Evolutionary conservation across 768 basidiomycete species (phyloP).

Genomic region (Macrolepiota fuliginosa): DNA sequence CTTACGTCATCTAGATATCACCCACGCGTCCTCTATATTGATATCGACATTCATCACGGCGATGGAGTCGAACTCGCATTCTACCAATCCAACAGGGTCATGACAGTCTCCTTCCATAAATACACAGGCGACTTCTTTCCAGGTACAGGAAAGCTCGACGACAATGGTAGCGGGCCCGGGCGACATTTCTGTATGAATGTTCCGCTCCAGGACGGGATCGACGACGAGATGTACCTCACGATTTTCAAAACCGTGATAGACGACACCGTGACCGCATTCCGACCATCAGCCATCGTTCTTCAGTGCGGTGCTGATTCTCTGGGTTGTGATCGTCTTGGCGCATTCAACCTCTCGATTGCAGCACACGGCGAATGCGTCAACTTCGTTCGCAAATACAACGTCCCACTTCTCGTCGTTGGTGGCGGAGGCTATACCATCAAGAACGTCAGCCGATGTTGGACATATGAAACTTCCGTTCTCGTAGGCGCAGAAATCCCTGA

Average conservation of each 20-base stretch:
- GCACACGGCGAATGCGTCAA: constrained; percentile 98
- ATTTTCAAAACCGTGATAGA: constrained; percentile 97
- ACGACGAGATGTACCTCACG: constrained; percentile 94
- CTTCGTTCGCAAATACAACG: constrained; percentile 89
- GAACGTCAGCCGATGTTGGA: constrained; percentile 98
- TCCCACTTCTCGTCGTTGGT: constrained; percentile 89
- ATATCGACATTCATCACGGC: constrained; percentile 99
- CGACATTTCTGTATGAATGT: constrained; percentile 97
- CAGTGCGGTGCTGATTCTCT: constrained; percentile 98
- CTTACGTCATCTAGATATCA: constrained; percentile 60
- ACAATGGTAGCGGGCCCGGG: constrained; percentile 83
- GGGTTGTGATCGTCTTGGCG: constrained; percentile 91
- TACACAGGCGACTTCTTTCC: constrained; percentile 99
- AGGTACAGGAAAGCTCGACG: constrained; percentile 93
- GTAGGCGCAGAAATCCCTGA: constrained; percentile 83
- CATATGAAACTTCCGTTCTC: constrained; percentile 94
- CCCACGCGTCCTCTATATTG: constrained; percentile 94
- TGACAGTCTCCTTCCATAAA: constrained; percentile 99
- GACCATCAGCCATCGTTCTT: constrained; percentile 86
- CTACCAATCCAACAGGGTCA: constrained; percentile 96
- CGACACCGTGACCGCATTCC: constrained; percentile 86
- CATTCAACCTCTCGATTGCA: constrained; percentile 96
- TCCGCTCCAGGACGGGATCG: constrained; percentile 92
- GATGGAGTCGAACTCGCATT: constrained; percentile 98
- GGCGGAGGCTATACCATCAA: constrained; percentile 97